These are phyloP conservation scores for Oryza punctata DNA, from an alignment of 176 grass and related monocot species.

Conservation along the genomic window DNA sequence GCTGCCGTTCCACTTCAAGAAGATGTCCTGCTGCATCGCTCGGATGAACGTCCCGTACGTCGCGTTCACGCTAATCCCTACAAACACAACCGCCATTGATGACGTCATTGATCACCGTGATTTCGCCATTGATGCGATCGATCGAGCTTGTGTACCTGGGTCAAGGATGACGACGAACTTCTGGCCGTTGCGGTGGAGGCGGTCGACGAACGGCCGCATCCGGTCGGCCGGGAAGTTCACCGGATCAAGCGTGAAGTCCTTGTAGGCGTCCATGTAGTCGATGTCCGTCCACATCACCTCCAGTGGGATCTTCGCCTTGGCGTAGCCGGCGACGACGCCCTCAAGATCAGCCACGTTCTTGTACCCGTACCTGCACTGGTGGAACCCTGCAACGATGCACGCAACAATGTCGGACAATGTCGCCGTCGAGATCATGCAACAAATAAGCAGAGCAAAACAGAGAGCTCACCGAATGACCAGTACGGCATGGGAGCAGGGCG, in stretches of 20 bases:
- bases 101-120: not conserved
- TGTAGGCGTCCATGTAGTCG: conserved; percentile 87
- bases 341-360: conserved; percentile 62
- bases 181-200: conserved; percentile 69
- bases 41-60: conserved; percentile 62
- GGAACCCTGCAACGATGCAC: conserved; percentile 56
- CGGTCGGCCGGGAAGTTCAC: conserved; percentile 63
- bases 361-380: conserved; percentile 84
- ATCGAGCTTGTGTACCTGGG: conserved; percentile 49
- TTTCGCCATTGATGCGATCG: not conserved
- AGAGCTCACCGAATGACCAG: conserved; percentile 77
- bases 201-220: conserved; percentile 61
- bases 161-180: conserved; percentile 87
- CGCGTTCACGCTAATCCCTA: conserved; percentile 65
- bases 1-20: conserved; percentile 66
- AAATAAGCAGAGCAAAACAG: not conserved
- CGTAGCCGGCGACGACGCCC: conserved; percentile 73
- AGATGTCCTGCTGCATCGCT: conserved; percentile 62
- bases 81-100: not conserved
- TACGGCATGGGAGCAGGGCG: conserved; percentile 78
- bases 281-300: conserved; percentile 99
- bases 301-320: conserved; percentile 69
- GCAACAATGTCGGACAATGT: not conserved
- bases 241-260: conserved; percentile 82
- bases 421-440: not conserved